Conservation (phyloP, 805 yeast genomes). For the Nakazawaea anatomiae region DNA sequence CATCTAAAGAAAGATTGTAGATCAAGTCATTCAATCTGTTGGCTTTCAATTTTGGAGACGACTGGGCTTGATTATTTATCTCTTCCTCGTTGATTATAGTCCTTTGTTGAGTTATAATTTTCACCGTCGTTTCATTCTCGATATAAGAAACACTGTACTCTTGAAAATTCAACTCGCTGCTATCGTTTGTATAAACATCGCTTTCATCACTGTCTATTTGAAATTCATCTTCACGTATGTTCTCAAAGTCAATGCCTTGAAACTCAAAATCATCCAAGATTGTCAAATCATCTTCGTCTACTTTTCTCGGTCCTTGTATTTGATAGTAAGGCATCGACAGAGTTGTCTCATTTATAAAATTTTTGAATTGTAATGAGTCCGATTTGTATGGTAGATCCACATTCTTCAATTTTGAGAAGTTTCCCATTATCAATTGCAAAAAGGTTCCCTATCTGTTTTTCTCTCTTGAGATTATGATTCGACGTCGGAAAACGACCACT, state of each 20-base stretch:
- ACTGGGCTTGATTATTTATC: constrained; percentile 5
- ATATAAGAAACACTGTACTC: constrained; percentile 9
- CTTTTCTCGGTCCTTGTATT: neutral
- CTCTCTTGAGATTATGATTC: too few species aligned
- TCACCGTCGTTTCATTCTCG: neutral
- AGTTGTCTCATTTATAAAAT: neutral
- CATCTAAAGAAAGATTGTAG: constrained; percentile 24
- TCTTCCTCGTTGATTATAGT: constrained; percentile 11
- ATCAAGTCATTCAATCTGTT: constrained; percentile 28
- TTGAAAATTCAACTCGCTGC: constrained; percentile 8
- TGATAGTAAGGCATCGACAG: neutral
- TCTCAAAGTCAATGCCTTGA: constrained; percentile 5
- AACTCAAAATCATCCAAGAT: constrained; percentile 9
- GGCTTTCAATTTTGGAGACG: constrained; percentile 6
- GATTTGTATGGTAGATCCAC: constrained; percentile 1
- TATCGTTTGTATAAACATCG: neutral
- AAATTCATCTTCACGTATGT: constrained; percentile 6
- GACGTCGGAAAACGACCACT: too few species aligned
- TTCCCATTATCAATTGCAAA: neutral
- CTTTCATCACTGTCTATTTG: neutral
- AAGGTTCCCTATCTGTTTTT: neutral
- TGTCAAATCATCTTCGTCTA: constrained; percentile 6
- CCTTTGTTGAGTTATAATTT: neutral
- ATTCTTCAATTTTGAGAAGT: constrained; percentile 3
- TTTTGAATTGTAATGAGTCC: neutral